Conservation (phyloP, 108 stramenopile species). For the Pseudonitzschia multistriata region DNA sequence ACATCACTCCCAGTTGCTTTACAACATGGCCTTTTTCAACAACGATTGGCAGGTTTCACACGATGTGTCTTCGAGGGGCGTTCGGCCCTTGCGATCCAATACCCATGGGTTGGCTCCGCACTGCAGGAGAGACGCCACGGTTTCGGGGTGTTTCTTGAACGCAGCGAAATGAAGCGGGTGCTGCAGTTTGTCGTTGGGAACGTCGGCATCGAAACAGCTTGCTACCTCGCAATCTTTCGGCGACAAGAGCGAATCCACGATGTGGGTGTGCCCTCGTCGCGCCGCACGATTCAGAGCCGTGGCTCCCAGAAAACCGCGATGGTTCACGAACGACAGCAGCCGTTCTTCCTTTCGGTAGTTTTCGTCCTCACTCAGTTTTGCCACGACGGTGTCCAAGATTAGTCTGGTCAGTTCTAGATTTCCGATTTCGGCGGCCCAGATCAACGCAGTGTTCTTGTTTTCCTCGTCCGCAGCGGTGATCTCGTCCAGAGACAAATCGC, state of each 20-base stretch:
- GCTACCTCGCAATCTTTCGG: background rate
- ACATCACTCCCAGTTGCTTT: background rate
- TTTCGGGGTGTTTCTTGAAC: constrained; percentile 36
- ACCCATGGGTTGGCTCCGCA: constrained; percentile 34
- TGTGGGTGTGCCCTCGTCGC: constrained; percentile 29
- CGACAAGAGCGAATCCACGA: constrained; percentile 19
- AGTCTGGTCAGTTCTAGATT: constrained; percentile 19
- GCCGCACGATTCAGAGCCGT: constrained; percentile 50
- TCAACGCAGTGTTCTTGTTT: constrained; percentile 45
- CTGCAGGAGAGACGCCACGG: constrained; percentile 32
- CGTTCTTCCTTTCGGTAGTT: background rate
- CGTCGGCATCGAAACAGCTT: constrained; percentile 17
- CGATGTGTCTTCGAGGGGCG: constrained; percentile 46
- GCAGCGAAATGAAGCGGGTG: constrained; percentile 66
- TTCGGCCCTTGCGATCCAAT: constrained; percentile 57
- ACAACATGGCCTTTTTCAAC: constrained; percentile 8
- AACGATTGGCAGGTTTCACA: background rate
- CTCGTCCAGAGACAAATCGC: constrained; percentile 10
- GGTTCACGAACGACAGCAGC: constrained; percentile 17
- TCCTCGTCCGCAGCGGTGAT: constrained; percentile 7
- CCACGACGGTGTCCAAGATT: constrained; percentile 1
- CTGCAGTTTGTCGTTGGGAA: constrained; percentile 54
- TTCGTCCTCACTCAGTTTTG: background rate
- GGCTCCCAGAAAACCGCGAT: constrained; percentile 42
- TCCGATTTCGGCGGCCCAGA: constrained; percentile 49